Conservation (phyloP, 108 stramenopile genomes). For the Aurantiochytrium sp. region DNA sequence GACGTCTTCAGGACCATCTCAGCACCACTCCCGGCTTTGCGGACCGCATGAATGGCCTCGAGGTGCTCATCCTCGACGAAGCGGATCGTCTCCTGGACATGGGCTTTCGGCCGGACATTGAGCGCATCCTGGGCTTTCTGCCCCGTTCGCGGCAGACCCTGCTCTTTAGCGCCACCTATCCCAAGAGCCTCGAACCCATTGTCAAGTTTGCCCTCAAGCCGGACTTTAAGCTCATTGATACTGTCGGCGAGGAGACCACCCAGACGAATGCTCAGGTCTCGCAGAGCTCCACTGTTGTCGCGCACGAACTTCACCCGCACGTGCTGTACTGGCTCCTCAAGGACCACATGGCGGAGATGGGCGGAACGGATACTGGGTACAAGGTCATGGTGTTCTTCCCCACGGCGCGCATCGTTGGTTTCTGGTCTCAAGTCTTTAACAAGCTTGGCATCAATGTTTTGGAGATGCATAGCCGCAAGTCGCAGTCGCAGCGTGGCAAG, state of each 20-base stretch:
- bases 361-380: background rate
- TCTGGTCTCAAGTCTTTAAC: slow-evolving; percentile 68
- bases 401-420: slow-evolving; percentile 64
- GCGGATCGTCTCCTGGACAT: slow-evolving; percentile 83
- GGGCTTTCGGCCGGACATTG: slow-evolving; percentile 76
- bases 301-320: slow-evolving; percentile 24
- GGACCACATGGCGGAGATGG: background rate
- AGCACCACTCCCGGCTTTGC: slow-evolving; percentile 59
- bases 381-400: slow-evolving; percentile 82
- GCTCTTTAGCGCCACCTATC: slow-evolving; percentile 86
- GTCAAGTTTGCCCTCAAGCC: slow-evolving; percentile 49
- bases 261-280: slow-evolving; percentile 54
- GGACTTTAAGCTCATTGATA: slow-evolving; percentile 21
- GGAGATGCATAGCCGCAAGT: slow-evolving; percentile 76
- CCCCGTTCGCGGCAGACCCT: slow-evolving; percentile 71
- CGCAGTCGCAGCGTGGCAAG: slow-evolving; percentile 64
- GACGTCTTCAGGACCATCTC: slow-evolving; percentile 72
- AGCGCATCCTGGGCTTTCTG: slow-evolving; percentile 60
- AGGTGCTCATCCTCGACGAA: slow-evolving; percentile 80
- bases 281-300: slow-evolving; percentile 46
- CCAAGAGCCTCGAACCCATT: slow-evolving; percentile 51
- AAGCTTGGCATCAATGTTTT: slow-evolving; percentile 40
- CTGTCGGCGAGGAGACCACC: slow-evolving; percentile 31
- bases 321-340: background rate
- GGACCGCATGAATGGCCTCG: slow-evolving; percentile 23